These are phyloP conservation scores for Talaromyces sp. DNA, from an alignment of 2,329 filamentous ascomycete genomes.

Conservation along the genomic window DNA sequence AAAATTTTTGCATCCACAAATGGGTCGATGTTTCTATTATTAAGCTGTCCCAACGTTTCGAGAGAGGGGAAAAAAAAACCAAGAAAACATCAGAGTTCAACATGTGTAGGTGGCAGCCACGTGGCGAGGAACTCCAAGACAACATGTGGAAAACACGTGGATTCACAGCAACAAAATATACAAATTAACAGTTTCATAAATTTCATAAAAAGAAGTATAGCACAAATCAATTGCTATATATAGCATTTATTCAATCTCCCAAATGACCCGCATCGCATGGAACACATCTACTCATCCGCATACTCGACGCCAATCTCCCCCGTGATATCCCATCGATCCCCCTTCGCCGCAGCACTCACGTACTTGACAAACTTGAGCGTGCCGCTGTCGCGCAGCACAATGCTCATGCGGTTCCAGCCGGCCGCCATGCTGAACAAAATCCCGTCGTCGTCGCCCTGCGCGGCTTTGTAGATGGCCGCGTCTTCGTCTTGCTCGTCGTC, in stretches of 20 bases:
- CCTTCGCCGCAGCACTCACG: slow-evolving; percentile 72
- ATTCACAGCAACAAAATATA: not conserved
- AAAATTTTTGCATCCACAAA: not conserved
- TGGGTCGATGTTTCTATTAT: not conserved
- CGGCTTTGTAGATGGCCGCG: slow-evolving; percentile 81
- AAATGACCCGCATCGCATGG: not conserved
- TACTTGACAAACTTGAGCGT: slow-evolving; percentile 95
- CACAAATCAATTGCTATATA: not conserved
- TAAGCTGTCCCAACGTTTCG: not conserved
- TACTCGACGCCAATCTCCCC: slow-evolving; percentile 69
- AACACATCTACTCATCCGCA: slow-evolving; percentile 43
- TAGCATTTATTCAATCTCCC: not conserved
- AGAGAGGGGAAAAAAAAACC: no score
- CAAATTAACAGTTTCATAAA: no score
- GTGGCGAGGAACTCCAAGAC: not conserved
- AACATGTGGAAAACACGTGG: not conserved
- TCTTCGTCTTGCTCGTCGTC: slow-evolving; percentile 53
- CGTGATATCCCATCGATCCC: slow-evolving; percentile 88
- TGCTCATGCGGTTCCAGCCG: slow-evolving; percentile 83
- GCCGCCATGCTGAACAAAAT: slow-evolving; percentile 65
- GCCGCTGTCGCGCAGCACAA: slow-evolving; percentile 82
- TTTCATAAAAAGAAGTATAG: not conserved
- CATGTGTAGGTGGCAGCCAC: not conserved
- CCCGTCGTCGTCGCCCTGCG: slow-evolving; percentile 66
- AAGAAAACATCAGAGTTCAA: not conserved